Evolutionary conservation across 345 rosid species (phyloP).

Genomic region (Atalantia buxifolia): DNA sequence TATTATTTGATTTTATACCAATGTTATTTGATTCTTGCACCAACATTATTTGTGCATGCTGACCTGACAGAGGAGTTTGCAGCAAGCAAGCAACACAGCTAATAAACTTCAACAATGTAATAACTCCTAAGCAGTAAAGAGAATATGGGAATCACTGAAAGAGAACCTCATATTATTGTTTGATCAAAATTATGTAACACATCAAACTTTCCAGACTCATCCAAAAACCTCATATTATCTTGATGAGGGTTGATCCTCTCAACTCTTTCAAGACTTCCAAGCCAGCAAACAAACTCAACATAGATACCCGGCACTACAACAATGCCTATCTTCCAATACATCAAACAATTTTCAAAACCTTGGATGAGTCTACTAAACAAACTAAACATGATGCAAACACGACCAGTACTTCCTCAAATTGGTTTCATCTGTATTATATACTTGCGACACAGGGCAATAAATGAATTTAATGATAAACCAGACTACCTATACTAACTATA

Average conservation of each 20-base stretch:
- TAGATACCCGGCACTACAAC: neutral
- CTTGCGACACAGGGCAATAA: neutral
- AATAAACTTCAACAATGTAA: no score
- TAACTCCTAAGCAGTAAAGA: neutral
- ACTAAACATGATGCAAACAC: neutral
- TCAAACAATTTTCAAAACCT: neutral
- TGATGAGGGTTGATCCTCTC: neutral
- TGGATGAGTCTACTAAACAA: neutral
- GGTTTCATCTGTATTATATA: neutral
- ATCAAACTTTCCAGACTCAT: neutral
- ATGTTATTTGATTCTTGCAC: no score
- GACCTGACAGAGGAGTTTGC: no score
- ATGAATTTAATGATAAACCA: neutral
- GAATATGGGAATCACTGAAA: neutral
- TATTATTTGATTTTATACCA: no score
- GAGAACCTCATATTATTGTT: neutral
- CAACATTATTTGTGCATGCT: no score
- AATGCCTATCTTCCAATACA: neutral
- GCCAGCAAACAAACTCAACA: neutral
- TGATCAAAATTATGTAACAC: neutral
- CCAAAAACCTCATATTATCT: neutral
- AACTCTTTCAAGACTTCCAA: neutral
- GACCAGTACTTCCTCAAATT: neutral
- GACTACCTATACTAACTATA: constrained; percentile 2
- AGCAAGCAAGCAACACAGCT: no score